Conservation (phyloP, 2,329 filamentous ascomycete species). For the Fusarium sp. region DNA sequence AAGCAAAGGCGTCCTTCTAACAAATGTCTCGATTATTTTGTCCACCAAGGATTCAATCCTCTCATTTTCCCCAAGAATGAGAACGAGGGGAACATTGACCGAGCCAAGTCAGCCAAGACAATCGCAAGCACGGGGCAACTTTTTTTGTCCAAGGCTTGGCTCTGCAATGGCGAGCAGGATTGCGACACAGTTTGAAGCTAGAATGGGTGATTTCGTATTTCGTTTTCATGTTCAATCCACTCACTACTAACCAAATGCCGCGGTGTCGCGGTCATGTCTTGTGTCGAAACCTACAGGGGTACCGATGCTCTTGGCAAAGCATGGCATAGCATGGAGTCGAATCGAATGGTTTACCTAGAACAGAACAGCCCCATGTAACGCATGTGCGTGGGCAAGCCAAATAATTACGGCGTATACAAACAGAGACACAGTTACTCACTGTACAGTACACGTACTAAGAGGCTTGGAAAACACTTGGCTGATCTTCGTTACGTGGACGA, state of each 20-base stretch:
- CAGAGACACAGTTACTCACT: neutral
- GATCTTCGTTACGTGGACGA: constrained; percentile 28
- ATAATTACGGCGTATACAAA: constrained; percentile 17
- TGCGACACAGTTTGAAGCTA: constrained; percentile 24
- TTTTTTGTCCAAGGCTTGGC: constrained; percentile 15
- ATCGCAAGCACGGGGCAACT: constrained; percentile 3
- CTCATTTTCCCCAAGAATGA: constrained; percentile 2
- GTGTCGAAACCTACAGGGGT: neutral
- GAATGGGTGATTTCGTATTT: constrained; percentile 44
- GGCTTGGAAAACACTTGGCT: constrained; percentile 18
- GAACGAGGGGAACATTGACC: constrained; percentile 3
- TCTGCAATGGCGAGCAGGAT: constrained; percentile 14
- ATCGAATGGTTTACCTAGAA: constrained; percentile 7
- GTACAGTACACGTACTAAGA: constrained; percentile 1
- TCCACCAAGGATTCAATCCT: constrained; percentile 27
- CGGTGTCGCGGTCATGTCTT: neutral
- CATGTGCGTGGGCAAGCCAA: neutral
- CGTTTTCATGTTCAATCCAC: constrained; percentile 29
- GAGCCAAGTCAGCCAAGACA: constrained; percentile 5
- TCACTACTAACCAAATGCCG: neutral
- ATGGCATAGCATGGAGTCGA: neutral
- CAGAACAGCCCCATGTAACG: neutral
- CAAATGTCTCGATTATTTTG: constrained; percentile 32
- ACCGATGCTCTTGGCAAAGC: neutral
- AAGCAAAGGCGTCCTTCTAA: constrained; percentile 31